phyloP scores from a whole-genome alignment of 169 alveolate genomes.

The Plasmodium gonderi region DNA sequence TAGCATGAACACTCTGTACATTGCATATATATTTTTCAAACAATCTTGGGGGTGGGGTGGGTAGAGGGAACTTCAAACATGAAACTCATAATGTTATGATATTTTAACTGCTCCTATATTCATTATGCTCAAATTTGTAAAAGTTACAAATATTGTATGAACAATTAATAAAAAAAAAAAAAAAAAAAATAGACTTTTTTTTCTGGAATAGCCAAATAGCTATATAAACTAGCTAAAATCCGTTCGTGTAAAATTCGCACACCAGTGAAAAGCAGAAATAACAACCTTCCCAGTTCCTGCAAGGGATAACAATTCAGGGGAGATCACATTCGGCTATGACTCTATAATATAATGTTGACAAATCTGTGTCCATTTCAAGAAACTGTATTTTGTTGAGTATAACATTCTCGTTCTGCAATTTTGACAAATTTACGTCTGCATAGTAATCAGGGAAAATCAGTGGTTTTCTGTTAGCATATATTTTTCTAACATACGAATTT shows the following conservation, averaged over 20 bases:
- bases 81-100: no score
- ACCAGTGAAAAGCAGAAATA: not conserved
- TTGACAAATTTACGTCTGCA: slow-evolving; percentile 44
- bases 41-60: no score
- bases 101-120: no score
- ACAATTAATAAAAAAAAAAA: not conserved
- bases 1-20: no score
- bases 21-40: no score
- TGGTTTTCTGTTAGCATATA: slow-evolving; percentile 37
- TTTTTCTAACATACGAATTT: slow-evolving; percentile 33
- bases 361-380: slow-evolving; percentile 44
- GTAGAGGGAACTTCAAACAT: no score
- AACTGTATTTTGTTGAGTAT: slow-evolving; percentile 28
- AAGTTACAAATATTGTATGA: no score
- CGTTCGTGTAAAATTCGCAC: not conserved
- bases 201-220: no score
- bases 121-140: no score
- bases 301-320: not conserved
- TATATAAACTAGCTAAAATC: not conserved
- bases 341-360: slow-evolving; percentile 45
- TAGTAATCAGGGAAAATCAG: slow-evolving; percentile 41
- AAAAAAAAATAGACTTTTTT: no score
- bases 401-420: slow-evolving; percentile 19
- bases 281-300: no score
- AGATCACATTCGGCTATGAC: slow-evolving; percentile 21